Percentiles rank a stretch among this genome's conserved stretches.
Evolutionary conservation across 176 grass and related monocot genomes (phyloP).

Genomic region (Stipa capillata): DNA sequence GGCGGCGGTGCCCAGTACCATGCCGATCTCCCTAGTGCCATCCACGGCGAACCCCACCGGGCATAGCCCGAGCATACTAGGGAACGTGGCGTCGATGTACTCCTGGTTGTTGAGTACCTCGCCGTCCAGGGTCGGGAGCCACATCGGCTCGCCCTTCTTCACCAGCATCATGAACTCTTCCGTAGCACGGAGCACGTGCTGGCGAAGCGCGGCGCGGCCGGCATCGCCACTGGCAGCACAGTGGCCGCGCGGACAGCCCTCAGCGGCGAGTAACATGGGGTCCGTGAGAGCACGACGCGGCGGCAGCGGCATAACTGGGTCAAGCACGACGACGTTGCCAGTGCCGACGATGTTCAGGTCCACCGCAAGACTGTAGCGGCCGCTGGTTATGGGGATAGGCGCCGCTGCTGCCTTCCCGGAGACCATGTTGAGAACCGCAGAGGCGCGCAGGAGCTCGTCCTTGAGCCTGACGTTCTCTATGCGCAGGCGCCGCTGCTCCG

Average conservation of each 20-base stretch:
- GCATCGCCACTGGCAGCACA: neutral
- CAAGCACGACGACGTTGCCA: neutral
- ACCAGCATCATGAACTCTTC: neutral
- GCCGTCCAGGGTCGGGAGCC: neutral
- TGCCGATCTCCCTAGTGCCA: neutral
- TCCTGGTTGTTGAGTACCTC: neutral
- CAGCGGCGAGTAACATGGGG: neutral
- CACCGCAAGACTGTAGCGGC: neutral
- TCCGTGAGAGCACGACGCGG: neutral
- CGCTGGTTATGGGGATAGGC: neutral
- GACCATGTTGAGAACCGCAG: neutral
- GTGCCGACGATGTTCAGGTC: neutral
- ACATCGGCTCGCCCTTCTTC: neutral
- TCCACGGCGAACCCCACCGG: neutral
- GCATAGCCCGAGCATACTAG: neutral
- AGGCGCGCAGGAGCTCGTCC: neutral
- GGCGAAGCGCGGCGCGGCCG: neutral
- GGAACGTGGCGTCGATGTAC: neutral
- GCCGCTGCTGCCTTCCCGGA: neutral
- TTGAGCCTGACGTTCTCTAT: constrained; percentile 6
- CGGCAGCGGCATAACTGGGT: neutral
- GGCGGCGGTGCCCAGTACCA: neutral
- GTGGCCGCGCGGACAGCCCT: neutral
- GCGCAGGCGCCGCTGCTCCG: neutral
- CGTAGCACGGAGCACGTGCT: neutral